A percentile compares a stretch with the other conserved stretches of the same genome.
These are phyloP conservation scores for Cladosporium sp. DNA, from an alignment of 2,329 filamentous ascomycete genomes.

Conservation along the genomic window DNA sequence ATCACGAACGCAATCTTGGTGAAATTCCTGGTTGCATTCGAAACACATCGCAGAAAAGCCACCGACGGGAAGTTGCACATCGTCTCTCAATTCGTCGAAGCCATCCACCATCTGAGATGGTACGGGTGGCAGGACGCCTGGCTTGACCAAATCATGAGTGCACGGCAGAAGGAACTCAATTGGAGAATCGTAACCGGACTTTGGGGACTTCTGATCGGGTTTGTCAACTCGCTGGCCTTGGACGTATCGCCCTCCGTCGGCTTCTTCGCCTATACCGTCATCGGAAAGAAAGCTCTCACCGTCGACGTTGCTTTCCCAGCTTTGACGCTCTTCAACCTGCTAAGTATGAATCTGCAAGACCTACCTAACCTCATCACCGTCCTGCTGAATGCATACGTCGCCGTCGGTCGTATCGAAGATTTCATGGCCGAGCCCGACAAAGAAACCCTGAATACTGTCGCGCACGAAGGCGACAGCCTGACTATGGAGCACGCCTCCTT, in stretches of 20 bases:
- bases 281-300: conserved; percentile 63
- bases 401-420: conserved; percentile 73
- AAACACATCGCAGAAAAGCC: conserved; percentile 65
- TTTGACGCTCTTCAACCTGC: conserved; percentile 71
- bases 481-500: conserved; percentile 65
- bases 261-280: conserved; percentile 74
- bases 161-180: conserved; percentile 63
- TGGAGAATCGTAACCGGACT: conserved; percentile 61
- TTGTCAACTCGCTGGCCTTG: conserved; percentile 67
- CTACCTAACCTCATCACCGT: conserved; percentile 72
- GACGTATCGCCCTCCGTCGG: conserved; percentile 75
- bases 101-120: conserved; percentile 75
- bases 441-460: conserved; percentile 33
- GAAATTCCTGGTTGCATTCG: conserved; percentile 61
- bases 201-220: conserved; percentile 59
- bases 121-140: conserved; percentile 79
- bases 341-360: conserved; percentile 70
- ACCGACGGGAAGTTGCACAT: conserved; percentile 77
- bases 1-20: conserved; percentile 65
- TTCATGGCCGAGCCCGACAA: conserved; percentile 88
- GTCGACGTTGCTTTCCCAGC: conserved; percentile 86
- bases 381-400: conserved; percentile 76
- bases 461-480: conserved; percentile 32
- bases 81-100: conserved; percentile 81
- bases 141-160: conserved; percentile 65